Conservation (phyloP, 768 basidiomycete species). For the Boletus reticuloceps region DNA sequence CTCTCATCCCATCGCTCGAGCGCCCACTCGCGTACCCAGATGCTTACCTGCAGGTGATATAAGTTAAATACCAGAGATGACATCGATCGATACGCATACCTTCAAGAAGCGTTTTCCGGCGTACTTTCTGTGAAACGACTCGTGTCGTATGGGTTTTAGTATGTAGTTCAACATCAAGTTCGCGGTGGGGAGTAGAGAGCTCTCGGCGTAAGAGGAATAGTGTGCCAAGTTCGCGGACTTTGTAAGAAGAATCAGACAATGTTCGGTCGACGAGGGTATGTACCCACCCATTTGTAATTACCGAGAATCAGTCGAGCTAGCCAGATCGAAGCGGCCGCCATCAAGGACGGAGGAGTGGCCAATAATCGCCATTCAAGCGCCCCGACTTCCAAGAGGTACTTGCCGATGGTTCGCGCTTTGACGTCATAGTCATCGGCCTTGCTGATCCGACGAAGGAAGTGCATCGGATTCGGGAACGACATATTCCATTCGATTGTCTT, state of each 20-base stretch:
- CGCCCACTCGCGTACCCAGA: constrained; percentile 85
- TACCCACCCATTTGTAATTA: constrained; percentile 82
- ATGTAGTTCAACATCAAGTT: constrained; percentile 89
- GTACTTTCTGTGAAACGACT: constrained; percentile 87
- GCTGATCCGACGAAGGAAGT: constrained; percentile 83
- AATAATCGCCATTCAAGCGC: constrained; percentile 81
- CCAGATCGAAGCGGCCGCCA: constrained; percentile 87
- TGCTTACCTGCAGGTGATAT: constrained; percentile 57
- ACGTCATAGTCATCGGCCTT: constrained; percentile 93
- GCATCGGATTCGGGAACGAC: constrained; percentile 84
- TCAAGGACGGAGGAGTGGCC: constrained; percentile 66
- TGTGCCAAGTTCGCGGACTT: constrained; percentile 85
- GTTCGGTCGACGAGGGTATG: neutral
- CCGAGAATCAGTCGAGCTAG: constrained; percentile 76
- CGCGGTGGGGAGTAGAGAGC: constrained; percentile 74
- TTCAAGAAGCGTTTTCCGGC: constrained; percentile 81
- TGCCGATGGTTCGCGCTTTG: constrained; percentile 81
- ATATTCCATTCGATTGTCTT: constrained; percentile 85
- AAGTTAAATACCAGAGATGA: neutral
- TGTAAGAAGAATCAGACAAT: constrained; percentile 8
- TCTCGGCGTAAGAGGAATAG: constrained; percentile 83
- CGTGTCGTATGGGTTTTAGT: constrained; percentile 66
- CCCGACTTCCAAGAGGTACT: constrained; percentile 87
- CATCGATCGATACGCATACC: constrained; percentile 39
- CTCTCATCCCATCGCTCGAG: constrained; percentile 69